Conservation (phyloP, 108 stramenopile species). For the Hondaea fermentalgiana region DNA sequence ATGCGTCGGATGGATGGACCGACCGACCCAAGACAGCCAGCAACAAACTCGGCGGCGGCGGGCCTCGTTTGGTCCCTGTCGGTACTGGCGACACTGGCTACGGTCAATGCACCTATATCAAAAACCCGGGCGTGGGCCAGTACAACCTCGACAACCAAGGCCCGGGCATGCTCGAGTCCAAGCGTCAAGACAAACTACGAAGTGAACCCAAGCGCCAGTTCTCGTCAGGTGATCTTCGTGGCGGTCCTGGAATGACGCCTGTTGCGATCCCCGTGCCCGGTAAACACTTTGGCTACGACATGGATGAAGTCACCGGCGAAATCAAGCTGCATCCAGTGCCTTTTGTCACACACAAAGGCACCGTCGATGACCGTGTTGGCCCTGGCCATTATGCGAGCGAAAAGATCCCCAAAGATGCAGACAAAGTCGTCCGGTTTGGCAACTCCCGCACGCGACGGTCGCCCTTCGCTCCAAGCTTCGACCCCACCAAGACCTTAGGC, state of each 20-base stretch:
- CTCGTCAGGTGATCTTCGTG: neutral
- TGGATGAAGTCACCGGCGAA: neutral
- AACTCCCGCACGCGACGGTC: neutral
- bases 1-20: neutral
- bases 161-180: neutral
- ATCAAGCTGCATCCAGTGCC: neutral
- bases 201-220: neutral
- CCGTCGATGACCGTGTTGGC: neutral
- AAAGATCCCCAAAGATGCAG: neutral
- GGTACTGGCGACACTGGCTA: neutral
- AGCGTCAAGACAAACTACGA: neutral
- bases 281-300: constrained; percentile 3
- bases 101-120: neutral
- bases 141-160: neutral
- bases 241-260: neutral
- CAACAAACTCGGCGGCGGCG: neutral
- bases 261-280: neutral
- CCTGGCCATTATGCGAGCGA: neutral
- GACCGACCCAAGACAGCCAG: neutral
- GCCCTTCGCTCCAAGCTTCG: neutral
- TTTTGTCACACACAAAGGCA: neutral
- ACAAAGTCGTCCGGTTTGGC: neutral
- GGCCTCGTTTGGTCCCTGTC: neutral
- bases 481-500: neutral
- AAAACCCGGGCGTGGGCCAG: neutral